Base-by-base conservation (phyloP, 2,329 filamentous ascomycete species). In the Neospermospora avenae region DNA sequence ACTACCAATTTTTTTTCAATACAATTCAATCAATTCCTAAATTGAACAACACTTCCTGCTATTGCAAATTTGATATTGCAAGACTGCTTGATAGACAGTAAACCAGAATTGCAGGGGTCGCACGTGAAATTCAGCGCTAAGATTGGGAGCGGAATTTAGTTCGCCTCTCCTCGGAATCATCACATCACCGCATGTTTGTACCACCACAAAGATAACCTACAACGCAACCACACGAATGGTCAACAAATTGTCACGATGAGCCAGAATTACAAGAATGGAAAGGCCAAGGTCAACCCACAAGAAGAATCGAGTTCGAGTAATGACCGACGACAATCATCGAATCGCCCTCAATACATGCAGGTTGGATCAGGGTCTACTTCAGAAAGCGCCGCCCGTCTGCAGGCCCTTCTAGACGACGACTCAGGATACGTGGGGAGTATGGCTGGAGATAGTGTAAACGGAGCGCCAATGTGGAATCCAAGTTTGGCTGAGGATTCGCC, bases 361-460 rank as follows among this genome's bases (percentile, higher is more conserved):
- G 90, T 97, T 54, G 93, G 93, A 60, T 86, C 82, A 66, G 93
- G 93, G 56, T 86, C 87, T 57, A 86, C 89, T 22, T 93, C 93
- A 20, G 86, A 91, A 71, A 90, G 91, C 73, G 93, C 91, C 39
- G 84, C 89, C 31, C 87, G 87, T 58, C 80, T 98, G 41, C 90
- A 95, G 75, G 85, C 87, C 18, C 84, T 96, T 68, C 79, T 98
- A 58, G 91, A 96, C 63, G 80, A 85, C 60, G 95, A 99, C 73
- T 98, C 93, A 18, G 95, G 93, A 6, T 98, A 98, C 71, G 93
- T 91, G 58, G 89, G 89, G 46, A 96, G 91, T 73, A 81, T 89
- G 53, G 79, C 83, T 31, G 87, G 85, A 62, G 89, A 89, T 55
- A 83, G 83, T 62, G 73, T 77, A 56, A 73, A 74, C 54, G 72